Conservation (phyloP, 164 flowering plant genomes). For the Dillenia turbinata region DNA sequence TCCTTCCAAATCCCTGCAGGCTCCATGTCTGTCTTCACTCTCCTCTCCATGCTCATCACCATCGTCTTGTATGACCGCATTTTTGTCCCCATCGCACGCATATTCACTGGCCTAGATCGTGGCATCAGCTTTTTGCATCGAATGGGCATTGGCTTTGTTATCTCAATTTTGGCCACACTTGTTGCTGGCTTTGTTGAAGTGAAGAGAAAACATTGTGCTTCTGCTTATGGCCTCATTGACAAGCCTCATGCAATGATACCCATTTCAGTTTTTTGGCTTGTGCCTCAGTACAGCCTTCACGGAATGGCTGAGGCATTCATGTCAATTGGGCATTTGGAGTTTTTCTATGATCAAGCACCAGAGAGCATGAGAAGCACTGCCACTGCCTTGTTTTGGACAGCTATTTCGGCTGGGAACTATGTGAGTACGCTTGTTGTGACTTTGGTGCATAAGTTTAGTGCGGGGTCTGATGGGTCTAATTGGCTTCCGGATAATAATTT, state of each 20-base stretch:
- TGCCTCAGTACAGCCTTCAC: slow-evolving; percentile 67
- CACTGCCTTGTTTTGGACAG: slow-evolving; percentile 54
- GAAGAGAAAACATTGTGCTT: slow-evolving; percentile 49
- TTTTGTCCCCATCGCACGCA: slow-evolving; percentile 44
- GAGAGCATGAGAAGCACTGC: slow-evolving; percentile 81
- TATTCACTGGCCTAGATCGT: slow-evolving; percentile 64
- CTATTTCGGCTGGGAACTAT: slow-evolving; percentile 63
- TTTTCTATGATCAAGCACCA: slow-evolving; percentile 74
- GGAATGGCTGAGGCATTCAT: slow-evolving; percentile 82
- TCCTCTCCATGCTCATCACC: slow-evolving; percentile 53
- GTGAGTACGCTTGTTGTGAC: slow-evolving; percentile 52
- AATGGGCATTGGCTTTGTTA: slow-evolving; percentile 69
- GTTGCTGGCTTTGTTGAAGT: slow-evolving; percentile 68
- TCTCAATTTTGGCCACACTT: slow-evolving; percentile 57
- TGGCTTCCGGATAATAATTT: slow-evolving; percentile 58
- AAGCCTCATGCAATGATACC: slow-evolving; percentile 28
- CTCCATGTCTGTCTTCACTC: slow-evolving; percentile 74
- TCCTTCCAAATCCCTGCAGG: slow-evolving; percentile 76
- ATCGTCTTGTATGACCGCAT: slow-evolving; percentile 64
- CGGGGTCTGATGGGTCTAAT: slow-evolving; percentile 33
- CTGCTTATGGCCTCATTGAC: slow-evolving; percentile 31
- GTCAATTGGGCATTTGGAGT: slow-evolving; percentile 72
- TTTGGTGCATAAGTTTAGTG: slow-evolving; percentile 44
- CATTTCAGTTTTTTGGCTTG: slow-evolving; percentile 65
- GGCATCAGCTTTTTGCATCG: slow-evolving; percentile 72